Evolutionary conservation across 805 yeast genomes (phyloP).

Genomic region (Sungouiella thailandica): DNA sequence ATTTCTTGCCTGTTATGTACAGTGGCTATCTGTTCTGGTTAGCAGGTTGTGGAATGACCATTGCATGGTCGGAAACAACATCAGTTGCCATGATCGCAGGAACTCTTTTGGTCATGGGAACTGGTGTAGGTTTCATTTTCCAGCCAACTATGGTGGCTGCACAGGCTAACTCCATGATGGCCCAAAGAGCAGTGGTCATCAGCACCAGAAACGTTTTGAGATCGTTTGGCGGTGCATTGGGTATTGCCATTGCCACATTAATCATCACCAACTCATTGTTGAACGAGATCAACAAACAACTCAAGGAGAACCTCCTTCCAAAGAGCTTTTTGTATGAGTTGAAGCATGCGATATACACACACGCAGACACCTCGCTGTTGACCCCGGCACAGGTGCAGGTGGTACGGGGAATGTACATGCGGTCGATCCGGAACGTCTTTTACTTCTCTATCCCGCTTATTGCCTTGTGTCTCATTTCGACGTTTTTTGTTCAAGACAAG

Average conservation of each 20-base stretch:
- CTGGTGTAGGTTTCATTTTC: slow-evolving; percentile 46
- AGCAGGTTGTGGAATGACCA: slow-evolving; percentile 35
- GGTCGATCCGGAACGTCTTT: slow-evolving; percentile 26
- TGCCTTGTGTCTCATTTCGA: slow-evolving; percentile 26
- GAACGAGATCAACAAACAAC: slow-evolving; percentile 14
- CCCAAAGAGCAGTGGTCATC: slow-evolving; percentile 56
- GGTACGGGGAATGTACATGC: slow-evolving; percentile 22
- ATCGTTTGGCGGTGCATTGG: slow-evolving; percentile 60
- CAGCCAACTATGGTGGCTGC: slow-evolving; percentile 55
- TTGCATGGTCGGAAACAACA: slow-evolving; percentile 25
- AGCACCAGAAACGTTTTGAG: slow-evolving; percentile 53
- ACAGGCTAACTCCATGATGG: slow-evolving; percentile 46
- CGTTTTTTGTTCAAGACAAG: slow-evolving; percentile 32
- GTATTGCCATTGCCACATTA: slow-evolving; percentile 44
- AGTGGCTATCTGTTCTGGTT: slow-evolving; percentile 41
- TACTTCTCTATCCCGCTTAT: slow-evolving; percentile 32
- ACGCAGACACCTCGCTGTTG: slow-evolving; percentile 20
- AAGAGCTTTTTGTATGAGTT: slow-evolving; percentile 17
- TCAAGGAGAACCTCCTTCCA: slow-evolving; percentile 2
- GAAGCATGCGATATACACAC: slow-evolving; percentile 25
- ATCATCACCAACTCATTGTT: slow-evolving; percentile 33
- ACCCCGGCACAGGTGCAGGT: slow-evolving; percentile 14
- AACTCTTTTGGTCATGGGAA: slow-evolving; percentile 30
- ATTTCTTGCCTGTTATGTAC: slow-evolving; percentile 37
- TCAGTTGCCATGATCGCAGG: slow-evolving; percentile 34